phyloP scores from a whole-genome alignment of 148 eudicot species.

The Fagopyrum homotropicum region DNA sequence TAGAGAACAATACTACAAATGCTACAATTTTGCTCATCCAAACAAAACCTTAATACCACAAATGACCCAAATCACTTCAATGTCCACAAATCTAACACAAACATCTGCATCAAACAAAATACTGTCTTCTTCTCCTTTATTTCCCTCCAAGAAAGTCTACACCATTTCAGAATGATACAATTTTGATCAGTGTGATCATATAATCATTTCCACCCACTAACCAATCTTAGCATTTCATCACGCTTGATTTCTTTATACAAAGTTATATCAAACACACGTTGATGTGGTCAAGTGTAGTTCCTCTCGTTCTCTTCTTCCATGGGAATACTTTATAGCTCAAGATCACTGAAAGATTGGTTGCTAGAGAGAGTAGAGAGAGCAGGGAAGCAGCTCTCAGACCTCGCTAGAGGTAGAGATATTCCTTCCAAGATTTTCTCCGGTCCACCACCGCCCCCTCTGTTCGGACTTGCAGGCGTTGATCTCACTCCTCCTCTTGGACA shows the following conservation, averaged over 20 bases:
- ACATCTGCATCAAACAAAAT: background rate
- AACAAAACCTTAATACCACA: too few species aligned
- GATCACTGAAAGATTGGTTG: background rate
- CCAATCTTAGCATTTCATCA: background rate
- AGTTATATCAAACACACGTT: background rate
- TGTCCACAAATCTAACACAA: too few species aligned
- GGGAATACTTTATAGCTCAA: background rate
- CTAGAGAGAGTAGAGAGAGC: background rate
- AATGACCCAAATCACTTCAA: too few species aligned
- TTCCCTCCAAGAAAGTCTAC: background rate
- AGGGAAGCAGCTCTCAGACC: constrained; percentile 14
- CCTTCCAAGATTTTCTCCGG: background rate
- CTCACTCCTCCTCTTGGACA: constrained; percentile 21
- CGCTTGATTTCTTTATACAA: background rate
- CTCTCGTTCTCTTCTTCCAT: background rate
- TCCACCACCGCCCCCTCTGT: background rate
- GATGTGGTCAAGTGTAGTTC: background rate
- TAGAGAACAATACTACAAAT: background rate
- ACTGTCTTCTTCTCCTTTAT: background rate
- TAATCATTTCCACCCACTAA: too few species aligned
- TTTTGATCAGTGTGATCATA: too few species aligned
- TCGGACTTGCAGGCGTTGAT: constrained; percentile 22
- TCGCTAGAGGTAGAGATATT: background rate
- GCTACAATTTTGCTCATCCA: too few species aligned
- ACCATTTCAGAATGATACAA: too few species aligned